Percentiles rank a stretch among this genome's conserved stretches.
phyloP scores from a whole-genome alignment of 192 early-diverging fungal species.

The Backusella liffmaniae region DNA sequence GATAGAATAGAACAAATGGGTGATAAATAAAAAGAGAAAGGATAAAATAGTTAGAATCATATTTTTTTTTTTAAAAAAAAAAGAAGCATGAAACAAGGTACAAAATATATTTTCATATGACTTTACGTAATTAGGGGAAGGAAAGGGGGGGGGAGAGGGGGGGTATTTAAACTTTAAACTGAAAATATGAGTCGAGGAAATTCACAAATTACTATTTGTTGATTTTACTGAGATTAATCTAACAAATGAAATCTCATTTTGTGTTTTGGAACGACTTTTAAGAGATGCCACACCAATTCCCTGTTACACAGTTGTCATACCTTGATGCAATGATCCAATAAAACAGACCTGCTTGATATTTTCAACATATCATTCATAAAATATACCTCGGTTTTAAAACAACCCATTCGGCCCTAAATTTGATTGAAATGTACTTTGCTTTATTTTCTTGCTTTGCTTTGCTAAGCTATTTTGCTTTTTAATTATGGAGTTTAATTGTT shows the following conservation, averaged over 20 bases:
- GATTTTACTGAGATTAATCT: conserved; percentile 6
- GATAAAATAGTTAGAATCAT: conserved; percentile 1
- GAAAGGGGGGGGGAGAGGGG: background rate
- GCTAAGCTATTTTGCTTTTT: background rate
- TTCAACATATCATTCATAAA: background rate
- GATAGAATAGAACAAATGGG: background rate
- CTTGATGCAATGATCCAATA: conserved; percentile 7
- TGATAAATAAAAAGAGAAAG: conserved; percentile 1
- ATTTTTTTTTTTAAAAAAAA: background rate
- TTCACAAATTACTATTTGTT: conserved; percentile 4
- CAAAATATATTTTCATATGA: conserved; percentile 4
- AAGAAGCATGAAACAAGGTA: background rate
- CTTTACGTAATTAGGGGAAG: background rate
- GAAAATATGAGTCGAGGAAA: conserved; percentile 4
- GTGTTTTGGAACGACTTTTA: conserved; percentile 3
- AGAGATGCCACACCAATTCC: background rate
- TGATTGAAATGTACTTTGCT: background rate
- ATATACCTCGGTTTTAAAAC: background rate
- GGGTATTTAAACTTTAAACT: background rate
- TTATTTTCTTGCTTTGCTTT: background rate
- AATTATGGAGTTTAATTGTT: background rate
- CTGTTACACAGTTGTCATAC: background rate
- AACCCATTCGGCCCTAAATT: background rate
- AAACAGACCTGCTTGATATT: background rate
- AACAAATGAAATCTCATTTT: conserved; percentile 1